These are phyloP conservation scores for Candida tropicalis DNA, from an alignment of 1,139 yeast species.

Conservation along the genomic window DNA sequence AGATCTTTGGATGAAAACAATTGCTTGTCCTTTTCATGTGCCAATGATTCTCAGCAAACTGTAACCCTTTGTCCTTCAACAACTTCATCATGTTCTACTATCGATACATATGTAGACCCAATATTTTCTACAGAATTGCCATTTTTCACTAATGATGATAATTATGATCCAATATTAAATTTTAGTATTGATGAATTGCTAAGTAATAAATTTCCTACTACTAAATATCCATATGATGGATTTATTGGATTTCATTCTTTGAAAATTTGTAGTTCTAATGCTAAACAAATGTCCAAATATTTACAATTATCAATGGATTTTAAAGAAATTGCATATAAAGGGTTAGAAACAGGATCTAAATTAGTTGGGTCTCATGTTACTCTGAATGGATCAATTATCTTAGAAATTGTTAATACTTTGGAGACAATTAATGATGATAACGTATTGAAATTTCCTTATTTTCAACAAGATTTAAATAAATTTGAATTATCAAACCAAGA, in stretches of 20 bases:
- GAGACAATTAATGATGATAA: slow-evolving; percentile 22
- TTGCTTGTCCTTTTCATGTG: background rate
- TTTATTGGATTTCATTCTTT: slow-evolving; percentile 35
- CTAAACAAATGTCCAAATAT: slow-evolving; percentile 61
- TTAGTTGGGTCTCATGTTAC: slow-evolving; percentile 62
- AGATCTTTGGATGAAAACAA: background rate
- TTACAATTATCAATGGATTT: slow-evolving; percentile 66
- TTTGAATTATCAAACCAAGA: slow-evolving; percentile 11
- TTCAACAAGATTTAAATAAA: slow-evolving; percentile 17
- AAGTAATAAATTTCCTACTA: slow-evolving; percentile 23
- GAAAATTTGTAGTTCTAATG: slow-evolving; percentile 52
- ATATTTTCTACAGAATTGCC: slow-evolving; percentile 23
- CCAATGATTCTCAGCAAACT: slow-evolving; percentile 13
- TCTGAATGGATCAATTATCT: slow-evolving; percentile 53
- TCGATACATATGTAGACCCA: slow-evolving; percentile 7
- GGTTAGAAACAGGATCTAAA: slow-evolving; percentile 69
- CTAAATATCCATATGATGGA: slow-evolving; percentile 33
- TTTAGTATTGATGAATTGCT: slow-evolving; percentile 26
- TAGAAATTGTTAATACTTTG: slow-evolving; percentile 45
- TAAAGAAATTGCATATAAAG: slow-evolving; percentile 59
- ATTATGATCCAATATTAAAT: slow-evolving; percentile 23
- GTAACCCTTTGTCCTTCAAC: slow-evolving; percentile 6
- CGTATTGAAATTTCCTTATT: slow-evolving; percentile 19
- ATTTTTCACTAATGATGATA: slow-evolving; percentile 21
- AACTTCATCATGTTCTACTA: slow-evolving; percentile 9